Evolutionary conservation across 805 yeast genomes (phyloP), one percentile per base, ranked within the genome.

Genomic region (Komagataella kurtzmanii): DNA sequence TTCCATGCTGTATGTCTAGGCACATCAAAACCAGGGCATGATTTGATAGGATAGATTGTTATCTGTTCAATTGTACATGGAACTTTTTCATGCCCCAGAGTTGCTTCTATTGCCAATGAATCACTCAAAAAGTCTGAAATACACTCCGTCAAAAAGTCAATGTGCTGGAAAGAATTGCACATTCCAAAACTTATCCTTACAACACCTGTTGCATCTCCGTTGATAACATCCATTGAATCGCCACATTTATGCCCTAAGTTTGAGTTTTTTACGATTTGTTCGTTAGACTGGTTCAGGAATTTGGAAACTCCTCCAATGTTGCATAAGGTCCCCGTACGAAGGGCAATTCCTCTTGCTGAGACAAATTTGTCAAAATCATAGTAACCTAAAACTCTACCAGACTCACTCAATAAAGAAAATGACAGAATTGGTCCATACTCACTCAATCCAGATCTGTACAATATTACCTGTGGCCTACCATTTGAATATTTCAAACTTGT

Each of bases 301-400:
- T 57, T 52, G 7, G 61, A 55, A 14, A 68, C 63, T 1, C 70
- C 71, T 2, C 77, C 77, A 17, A 65, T 61, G 51, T 73, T 73
- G 55, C 77, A 73, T 14, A 72, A 56, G 0, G 74, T 68, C 2
- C 77, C 77, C 1, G 72, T 66, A 18, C 77, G 59, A 3, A 73
- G 49, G 7, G 68, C 62, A 7, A 73, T 63, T 23, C 61, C 60
- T 14, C 57, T 56, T 3, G 65, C 52, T 0, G 65, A 56, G 3
- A 65, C 63, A 7, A 63, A 58, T 43, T 59, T 61, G 30, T 67
- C 74, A 54, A 73, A 66, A 49, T 70, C 71, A 46, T 68, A 54
- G 53, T 70, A 73, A 2, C 76, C 76, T 10, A 69, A 52, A 46
- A 59, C 54, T 0, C 57, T 49, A 3, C 68, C 68, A 18, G 52